These are phyloP conservation scores for Eudorina sp. DNA, from an alignment of 139 green algal species.

Conservation along the genomic window DNA sequence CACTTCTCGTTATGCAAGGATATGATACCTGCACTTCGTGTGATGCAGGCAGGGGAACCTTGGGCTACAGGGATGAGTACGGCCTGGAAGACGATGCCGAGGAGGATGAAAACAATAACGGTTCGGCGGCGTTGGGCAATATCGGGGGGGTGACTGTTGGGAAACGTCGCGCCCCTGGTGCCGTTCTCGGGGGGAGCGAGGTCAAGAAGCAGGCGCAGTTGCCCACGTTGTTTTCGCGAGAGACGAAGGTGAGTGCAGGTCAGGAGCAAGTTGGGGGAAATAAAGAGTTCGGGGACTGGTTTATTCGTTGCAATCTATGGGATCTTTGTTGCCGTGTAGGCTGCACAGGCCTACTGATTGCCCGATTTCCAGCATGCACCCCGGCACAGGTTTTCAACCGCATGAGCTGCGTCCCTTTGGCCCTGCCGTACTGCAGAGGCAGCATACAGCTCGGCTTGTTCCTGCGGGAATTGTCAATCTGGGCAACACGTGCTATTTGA, in stretches of 20 bases:
- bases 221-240: background rate
- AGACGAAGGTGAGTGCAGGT: background rate
- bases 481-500: slow-evolving; percentile 79
- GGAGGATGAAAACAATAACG: background rate
- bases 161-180: background rate
- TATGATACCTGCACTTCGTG: too few relatives aligned
- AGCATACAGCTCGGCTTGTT: background rate
- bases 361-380: too few relatives aligned
- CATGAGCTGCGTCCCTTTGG: too few relatives aligned
- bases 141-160: background rate
- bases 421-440: background rate
- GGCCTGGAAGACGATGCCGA: background rate
- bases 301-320: too few relatives aligned
- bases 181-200: background rate
- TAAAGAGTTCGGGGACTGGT: too few relatives aligned
- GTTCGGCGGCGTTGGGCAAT: background rate
- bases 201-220: background rate
- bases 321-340: too few relatives aligned
- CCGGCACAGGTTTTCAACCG: too few relatives aligned
- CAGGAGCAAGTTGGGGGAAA: too few relatives aligned
- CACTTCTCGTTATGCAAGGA: too few relatives aligned
- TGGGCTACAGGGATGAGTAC: slow-evolving; percentile 24
- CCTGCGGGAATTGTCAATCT: slow-evolving; percentile 68
- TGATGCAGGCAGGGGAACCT: too few relatives aligned
- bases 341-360: too few relatives aligned